A percentile compares a stretch with the other conserved stretches of the same genome.
Evolutionary conservation across 2,329 filamentous ascomycete genomes (phyloP).

Genomic region (Penicillium sp.): DNA sequence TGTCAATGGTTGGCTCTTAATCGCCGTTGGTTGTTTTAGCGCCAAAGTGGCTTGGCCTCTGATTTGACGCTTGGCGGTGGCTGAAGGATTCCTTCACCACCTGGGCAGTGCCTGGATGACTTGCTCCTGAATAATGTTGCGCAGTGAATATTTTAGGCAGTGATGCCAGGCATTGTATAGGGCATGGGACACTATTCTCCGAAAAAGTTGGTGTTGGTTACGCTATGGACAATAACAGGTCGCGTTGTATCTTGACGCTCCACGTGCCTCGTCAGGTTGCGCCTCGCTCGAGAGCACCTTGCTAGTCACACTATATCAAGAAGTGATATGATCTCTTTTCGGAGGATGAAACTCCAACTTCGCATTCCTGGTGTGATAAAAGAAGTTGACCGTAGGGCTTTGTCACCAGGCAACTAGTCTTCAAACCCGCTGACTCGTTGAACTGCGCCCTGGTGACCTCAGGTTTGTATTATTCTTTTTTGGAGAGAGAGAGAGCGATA

Average conservation of each 20-base stretch:
- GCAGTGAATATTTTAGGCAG: slow-evolving; percentile 4
- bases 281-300: not conserved
- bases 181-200: not conserved
- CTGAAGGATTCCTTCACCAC: not conserved
- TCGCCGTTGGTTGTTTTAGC: slow-evolving; percentile 7
- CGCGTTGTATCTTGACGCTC: not conserved
- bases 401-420: not conserved
- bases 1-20: slow-evolving; percentile 14
- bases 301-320: not conserved
- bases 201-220: not conserved
- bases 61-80: slow-evolving; percentile 14
- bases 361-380: not conserved
- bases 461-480: not conserved
- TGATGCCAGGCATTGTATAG: not conserved
- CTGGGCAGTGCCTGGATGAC: no score
- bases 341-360: not conserved
- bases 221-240: not conserved
- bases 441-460: not conserved
- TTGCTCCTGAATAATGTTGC: not conserved
- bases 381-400: not conserved
- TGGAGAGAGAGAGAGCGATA: not conserved
- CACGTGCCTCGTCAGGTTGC: not conserved
- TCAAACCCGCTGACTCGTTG: not conserved
- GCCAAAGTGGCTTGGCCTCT: slow-evolving; percentile 5
- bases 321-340: not conserved